A percentile compares a stretch with the other conserved stretches of the same genome.
phyloP scores from a whole-genome alignment of 768 basidiomycete species.

The Pholiota molesta region DNA sequence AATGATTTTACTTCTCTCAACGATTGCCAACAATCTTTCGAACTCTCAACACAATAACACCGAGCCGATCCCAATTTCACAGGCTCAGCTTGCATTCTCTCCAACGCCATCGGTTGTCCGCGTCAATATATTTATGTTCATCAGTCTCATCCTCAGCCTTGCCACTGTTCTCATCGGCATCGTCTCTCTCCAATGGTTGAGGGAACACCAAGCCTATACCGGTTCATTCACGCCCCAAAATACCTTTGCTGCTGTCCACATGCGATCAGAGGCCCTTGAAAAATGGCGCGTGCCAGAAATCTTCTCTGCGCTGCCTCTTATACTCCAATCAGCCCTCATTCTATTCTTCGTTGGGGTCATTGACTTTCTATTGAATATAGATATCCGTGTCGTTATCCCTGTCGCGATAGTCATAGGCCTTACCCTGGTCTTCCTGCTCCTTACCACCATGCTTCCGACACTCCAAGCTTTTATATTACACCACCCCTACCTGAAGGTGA shows the following conservation, averaged over 20 bases:
- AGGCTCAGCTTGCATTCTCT: conserved; percentile 11
- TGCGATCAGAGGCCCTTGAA: conserved; percentile 18
- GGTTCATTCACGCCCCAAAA: conserved; percentile 11
- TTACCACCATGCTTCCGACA: conserved; percentile 18
- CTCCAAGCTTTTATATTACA: conserved; percentile 15
- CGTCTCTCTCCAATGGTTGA: conserved; percentile 21
- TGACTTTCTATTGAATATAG: conserved; percentile 16
- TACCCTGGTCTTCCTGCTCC: conserved; percentile 11
- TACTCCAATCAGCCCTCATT: conserved; percentile 16
- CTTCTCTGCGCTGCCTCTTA: conserved; percentile 17
- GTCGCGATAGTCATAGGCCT: conserved; percentile 12
- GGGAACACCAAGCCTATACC: conserved; percentile 16
- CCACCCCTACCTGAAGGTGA: background rate
- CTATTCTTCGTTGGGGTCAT: conserved; percentile 21
- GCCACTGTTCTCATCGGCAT: conserved; percentile 20
- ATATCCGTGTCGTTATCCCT: conserved; percentile 13
- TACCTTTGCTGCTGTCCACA: conserved; percentile 12
- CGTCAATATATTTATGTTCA: conserved; percentile 21
- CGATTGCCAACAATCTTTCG: conserved; percentile 11
- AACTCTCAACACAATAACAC: background rate
- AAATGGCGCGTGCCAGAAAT: conserved; percentile 21
- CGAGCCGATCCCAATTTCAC: background rate
- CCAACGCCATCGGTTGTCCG: conserved; percentile 18
- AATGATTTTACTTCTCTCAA: conserved; percentile 14
- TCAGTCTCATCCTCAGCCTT: conserved; percentile 22